These are phyloP conservation scores for Rosa multiflora DNA, from an alignment of 306 rosid species.

Conservation along the genomic window DNA sequence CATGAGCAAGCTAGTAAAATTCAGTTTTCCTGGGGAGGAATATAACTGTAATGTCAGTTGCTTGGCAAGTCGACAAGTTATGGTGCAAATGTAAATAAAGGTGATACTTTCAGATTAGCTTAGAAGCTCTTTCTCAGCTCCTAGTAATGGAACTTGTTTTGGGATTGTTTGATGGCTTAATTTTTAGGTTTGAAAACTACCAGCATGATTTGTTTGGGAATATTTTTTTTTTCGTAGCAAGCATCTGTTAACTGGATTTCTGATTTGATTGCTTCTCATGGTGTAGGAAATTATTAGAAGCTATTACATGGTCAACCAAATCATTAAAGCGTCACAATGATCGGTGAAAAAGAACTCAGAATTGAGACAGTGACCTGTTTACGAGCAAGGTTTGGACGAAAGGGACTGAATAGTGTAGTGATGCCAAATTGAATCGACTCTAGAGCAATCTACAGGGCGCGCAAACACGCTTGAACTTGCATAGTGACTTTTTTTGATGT, in stretches of 20 bases:
- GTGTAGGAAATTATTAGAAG: slow-evolving; percentile 2
- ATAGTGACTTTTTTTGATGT: not conserved
- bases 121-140: not conserved
- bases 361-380: not conserved
- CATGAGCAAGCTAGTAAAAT: not conserved
- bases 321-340: not conserved
- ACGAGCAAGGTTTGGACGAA: not conserved
- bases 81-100: not conserved
- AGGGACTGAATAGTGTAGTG: not conserved
- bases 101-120: not conserved
- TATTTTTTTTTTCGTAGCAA: not conserved
- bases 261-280: not conserved
- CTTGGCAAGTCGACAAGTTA: not conserved
- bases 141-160: not conserved
- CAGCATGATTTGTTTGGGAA: not conserved
- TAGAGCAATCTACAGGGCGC: not conserved
- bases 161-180: not conserved
- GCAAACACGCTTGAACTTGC: not conserved
- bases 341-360: not conserved
- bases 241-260: not conserved
- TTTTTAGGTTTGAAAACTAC: not conserved
- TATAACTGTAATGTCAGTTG: not conserved
- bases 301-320: not conserved
- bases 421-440: not conserved
- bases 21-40: not conserved